These are phyloP conservation scores for Tuctoria greenei DNA, from an alignment of 176 grass and related monocot species.

Conservation along the genomic window DNA sequence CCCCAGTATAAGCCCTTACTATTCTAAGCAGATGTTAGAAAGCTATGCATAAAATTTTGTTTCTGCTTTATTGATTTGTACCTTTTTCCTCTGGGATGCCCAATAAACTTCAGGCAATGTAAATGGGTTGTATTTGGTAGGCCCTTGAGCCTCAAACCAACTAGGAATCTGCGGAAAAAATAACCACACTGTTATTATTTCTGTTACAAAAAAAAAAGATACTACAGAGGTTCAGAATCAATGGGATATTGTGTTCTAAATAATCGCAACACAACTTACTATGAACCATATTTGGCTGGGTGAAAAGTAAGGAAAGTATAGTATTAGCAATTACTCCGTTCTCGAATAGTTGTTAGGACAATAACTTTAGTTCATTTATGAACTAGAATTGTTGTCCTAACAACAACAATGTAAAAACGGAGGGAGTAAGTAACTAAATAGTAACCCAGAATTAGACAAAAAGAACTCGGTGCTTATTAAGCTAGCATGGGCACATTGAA, in stretches of 20 bases:
- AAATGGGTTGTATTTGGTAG: slow-evolving; percentile 90
- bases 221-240: neutral
- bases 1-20: slow-evolving; percentile 18
- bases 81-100: slow-evolving; percentile 90
- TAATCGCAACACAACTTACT: slow-evolving; percentile 11
- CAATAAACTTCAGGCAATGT: slow-evolving; percentile 85
- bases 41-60: neutral
- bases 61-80: slow-evolving; percentile 17
- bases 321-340: neutral
- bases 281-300: neutral
- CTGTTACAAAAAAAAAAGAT: slow-evolving; percentile 6
- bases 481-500: neutral
- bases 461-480: slow-evolving; percentile 4
- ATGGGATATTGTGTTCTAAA: neutral
- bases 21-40: slow-evolving; percentile 19
- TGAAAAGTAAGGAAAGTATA: neutral
- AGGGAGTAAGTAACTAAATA: neutral
- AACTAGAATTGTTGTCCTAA: too few relatives aligned
- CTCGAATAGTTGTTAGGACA: too few relatives aligned
- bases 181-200: neutral
- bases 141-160: slow-evolving; percentile 72
- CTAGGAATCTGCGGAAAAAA: slow-evolving; percentile 74
- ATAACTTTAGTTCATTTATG: too few relatives aligned
- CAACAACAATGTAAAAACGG: too few relatives aligned
- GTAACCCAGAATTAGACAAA: slow-evolving; percentile 1